Evolutionary conservation across 495 filamentous ascomycete genomes (phyloP).

Genomic region (Letharia columbiana): DNA sequence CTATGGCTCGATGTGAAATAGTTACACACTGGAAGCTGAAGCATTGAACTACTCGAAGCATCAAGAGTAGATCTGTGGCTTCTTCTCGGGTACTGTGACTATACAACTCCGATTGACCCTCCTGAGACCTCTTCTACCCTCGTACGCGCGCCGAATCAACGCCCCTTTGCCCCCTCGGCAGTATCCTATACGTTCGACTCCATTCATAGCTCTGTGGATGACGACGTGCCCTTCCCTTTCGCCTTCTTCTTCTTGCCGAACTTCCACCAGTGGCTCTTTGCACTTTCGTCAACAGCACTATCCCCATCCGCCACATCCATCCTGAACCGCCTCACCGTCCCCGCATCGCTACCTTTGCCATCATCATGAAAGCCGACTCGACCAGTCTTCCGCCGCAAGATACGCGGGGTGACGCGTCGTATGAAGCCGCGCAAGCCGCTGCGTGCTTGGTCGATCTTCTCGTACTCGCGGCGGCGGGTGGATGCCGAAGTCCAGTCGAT

Average conservation of each 20-base stretch:
- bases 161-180: not conserved
- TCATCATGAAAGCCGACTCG: conserved; percentile 34
- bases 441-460: conserved; percentile 43
- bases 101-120: not conserved
- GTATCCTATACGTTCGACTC: not conserved
- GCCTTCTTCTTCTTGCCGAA: not conserved
- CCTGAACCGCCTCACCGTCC: conserved; percentile 42
- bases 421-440: conserved; percentile 39
- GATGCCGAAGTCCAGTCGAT: conserved; percentile 44
- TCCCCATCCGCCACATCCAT: conserved; percentile 40
- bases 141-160: not conserved
- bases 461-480: conserved; percentile 41
- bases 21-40: not conserved
- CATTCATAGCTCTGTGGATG: not conserved
- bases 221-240: not conserved
- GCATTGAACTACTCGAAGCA: not conserved
- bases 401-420: conserved; percentile 37
- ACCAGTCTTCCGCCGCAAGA: conserved; percentile 31
- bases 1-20: not conserved
- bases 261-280: not conserved
- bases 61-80: not conserved
- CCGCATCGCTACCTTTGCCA: conserved; percentile 33
- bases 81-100: not conserved
- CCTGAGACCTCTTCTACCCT: not conserved
- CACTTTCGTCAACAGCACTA: not conserved